Evolutionary conservation across 2,329 filamentous ascomycete genomes (phyloP).

Genomic region (Neurospora sp.): DNA sequence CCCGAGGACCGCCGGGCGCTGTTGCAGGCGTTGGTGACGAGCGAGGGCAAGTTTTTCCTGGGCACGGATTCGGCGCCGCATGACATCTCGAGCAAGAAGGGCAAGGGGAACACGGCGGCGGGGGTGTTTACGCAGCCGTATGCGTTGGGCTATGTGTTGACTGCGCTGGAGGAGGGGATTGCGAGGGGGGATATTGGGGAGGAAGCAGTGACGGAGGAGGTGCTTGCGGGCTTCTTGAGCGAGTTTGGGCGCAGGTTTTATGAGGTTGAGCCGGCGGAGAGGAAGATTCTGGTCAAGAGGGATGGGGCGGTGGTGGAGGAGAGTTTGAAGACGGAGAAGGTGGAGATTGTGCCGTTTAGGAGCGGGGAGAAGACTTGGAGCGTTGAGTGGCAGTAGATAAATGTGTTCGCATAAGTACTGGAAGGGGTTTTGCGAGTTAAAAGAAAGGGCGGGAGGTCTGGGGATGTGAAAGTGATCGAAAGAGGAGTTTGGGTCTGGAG

Average conservation of each 20-base stretch:
- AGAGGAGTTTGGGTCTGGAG: neutral
- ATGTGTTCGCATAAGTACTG: neutral
- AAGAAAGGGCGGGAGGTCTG: neutral
- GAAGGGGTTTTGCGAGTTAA: neutral
- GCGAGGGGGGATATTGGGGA: slow-evolving; percentile 41
- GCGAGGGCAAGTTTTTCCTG: slow-evolving; percentile 62
- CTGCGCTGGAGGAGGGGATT: slow-evolving; percentile 52
- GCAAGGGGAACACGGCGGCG: slow-evolving; percentile 49
- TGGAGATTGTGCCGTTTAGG: slow-evolving; percentile 58
- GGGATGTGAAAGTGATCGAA: neutral
- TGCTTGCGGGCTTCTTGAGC: slow-evolving; percentile 45
- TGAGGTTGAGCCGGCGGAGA: slow-evolving; percentile 37
- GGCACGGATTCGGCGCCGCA: slow-evolving; percentile 65
- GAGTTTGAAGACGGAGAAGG: slow-evolving; percentile 42
- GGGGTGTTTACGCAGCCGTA: slow-evolving; percentile 75
- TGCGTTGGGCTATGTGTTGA: slow-evolving; percentile 41
- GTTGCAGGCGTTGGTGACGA: slow-evolving; percentile 50
- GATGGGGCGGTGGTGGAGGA: slow-evolving; percentile 44
- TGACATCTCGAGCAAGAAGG: slow-evolving; percentile 47
- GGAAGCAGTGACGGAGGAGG: slow-evolving; percentile 42
- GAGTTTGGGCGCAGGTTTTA: slow-evolving; percentile 46
- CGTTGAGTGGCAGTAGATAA: slow-evolving; percentile 32
- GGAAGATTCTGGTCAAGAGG: slow-evolving; percentile 48
- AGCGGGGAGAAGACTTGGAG: slow-evolving; percentile 52
- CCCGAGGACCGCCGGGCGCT: slow-evolving; percentile 64